phyloP scores from a whole-genome alignment of 495 filamentous ascomycete genomes.

The Lepraria neglecta region DNA sequence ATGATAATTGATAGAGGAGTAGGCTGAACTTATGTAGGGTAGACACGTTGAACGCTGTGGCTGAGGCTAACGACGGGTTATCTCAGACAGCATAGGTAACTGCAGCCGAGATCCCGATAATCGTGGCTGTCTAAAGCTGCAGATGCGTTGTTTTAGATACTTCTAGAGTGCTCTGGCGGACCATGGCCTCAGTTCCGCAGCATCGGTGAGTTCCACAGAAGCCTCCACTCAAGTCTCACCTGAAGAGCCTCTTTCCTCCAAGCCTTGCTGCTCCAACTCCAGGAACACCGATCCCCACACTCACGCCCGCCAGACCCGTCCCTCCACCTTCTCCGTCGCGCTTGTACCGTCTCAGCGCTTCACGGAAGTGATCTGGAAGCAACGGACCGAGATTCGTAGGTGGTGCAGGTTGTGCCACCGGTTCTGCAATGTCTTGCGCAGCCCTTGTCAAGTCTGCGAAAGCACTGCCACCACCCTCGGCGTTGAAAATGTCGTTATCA shows the following conservation, averaged over 20 bases:
- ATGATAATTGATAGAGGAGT: no score
- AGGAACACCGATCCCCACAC: constrained; percentile 59
- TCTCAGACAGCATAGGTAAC: no score
- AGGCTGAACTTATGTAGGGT: no score
- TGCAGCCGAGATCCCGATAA: no score
- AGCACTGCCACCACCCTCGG: constrained; percentile 5
- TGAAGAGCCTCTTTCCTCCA: constrained; percentile 59
- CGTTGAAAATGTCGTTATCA: constrained; percentile 18
- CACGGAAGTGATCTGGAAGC: constrained; percentile 73
- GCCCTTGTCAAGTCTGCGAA: background rate
- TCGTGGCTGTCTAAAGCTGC: no score
- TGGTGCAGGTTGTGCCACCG: constrained; percentile 18
- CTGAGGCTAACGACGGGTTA: no score
- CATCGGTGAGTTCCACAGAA: no score
- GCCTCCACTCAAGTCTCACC: constrained; percentile 34
- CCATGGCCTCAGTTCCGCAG: background rate
- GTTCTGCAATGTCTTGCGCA: background rate
- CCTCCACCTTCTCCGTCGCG: constrained; percentile 58
- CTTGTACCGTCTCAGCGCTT: constrained; percentile 69
- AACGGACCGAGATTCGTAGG: constrained; percentile 61
- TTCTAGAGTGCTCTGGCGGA: no score
- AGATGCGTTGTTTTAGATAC: no score
- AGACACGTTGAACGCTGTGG: no score
- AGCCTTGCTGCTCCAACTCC: constrained; percentile 56
- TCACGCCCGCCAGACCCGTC: constrained; percentile 65